These are phyloP conservation scores for Gregarina niphandrodes DNA, from an alignment of 169 alveolate genomes.

Conservation along the genomic window DNA sequence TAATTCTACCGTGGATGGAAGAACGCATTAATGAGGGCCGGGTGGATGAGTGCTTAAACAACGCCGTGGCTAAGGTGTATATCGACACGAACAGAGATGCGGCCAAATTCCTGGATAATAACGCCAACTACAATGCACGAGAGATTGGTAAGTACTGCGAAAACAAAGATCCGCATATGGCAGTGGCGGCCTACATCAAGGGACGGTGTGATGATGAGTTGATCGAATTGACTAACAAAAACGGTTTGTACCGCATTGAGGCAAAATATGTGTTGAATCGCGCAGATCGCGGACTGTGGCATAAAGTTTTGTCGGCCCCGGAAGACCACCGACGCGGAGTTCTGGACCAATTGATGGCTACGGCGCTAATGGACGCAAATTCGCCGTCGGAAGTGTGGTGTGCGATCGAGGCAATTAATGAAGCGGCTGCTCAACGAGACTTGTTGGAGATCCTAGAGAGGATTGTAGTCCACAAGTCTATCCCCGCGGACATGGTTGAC, in stretches of 20 bases:
- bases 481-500: too few relatives aligned
- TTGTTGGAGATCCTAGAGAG: constrained; percentile 75
- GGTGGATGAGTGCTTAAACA: constrained; percentile 78
- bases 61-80: constrained; percentile 92
- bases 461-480: constrained; percentile 79
- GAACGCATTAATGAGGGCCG: constrained; percentile 87
- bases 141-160: constrained; percentile 93
- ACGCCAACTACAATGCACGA: constrained; percentile 79
- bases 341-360: background rate
- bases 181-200: constrained; percentile 87
- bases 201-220: constrained; percentile 89
- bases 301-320: background rate
- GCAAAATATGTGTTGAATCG: constrained; percentile 37
- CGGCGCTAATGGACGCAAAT: too few relatives aligned
- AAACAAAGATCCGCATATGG: constrained; percentile 94
- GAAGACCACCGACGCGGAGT: background rate
- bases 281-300: background rate
- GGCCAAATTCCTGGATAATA: constrained; percentile 75
- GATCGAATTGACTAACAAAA: constrained; percentile 74
- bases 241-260: constrained; percentile 79
- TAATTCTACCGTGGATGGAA: constrained; percentile 84
- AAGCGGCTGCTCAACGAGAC: too few relatives aligned
- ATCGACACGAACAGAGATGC: constrained; percentile 76
- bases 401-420: too few relatives aligned
- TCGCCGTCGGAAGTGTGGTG: too few relatives aligned